Conservation (phyloP, 768 basidiomycete genomes). For the Kwoniella pini region DNA sequence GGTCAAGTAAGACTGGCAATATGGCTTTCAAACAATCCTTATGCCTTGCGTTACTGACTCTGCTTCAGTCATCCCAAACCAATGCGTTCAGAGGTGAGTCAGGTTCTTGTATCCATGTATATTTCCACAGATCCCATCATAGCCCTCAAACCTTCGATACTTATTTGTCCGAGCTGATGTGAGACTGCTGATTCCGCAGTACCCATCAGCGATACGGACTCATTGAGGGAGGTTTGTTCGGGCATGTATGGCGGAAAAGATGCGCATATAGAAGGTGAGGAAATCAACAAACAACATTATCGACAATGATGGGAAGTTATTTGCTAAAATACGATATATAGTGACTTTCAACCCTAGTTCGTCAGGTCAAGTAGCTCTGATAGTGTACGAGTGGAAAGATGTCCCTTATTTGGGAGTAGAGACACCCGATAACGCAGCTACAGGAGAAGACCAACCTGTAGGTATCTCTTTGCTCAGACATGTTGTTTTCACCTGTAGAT, state of each 20-base stretch:
- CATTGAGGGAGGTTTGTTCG: slow-evolving; percentile 85
- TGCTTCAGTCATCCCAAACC: neutral
- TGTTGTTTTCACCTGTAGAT: slow-evolving; percentile 28
- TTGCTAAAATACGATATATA: slow-evolving; percentile 28
- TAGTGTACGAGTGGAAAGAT: slow-evolving; percentile 95
- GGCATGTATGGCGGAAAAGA: slow-evolving; percentile 85
- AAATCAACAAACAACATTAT: no score
- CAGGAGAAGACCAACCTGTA: slow-evolving; percentile 43
- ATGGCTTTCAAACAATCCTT: neutral
- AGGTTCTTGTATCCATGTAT: neutral
- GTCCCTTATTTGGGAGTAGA: slow-evolving; percentile 71
- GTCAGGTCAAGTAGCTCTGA: slow-evolving; percentile 85
- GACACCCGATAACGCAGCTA: slow-evolving; percentile 44
- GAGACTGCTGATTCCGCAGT: slow-evolving; percentile 25
- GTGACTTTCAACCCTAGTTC: slow-evolving; percentile 76
- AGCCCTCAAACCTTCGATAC: neutral
- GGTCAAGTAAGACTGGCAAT: neutral
- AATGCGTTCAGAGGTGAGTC: slow-evolving; percentile 21
- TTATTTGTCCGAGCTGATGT: neutral
- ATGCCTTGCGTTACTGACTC: neutral
- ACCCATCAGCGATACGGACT: slow-evolving; percentile 70
- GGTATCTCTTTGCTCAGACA: neutral
- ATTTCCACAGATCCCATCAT: no score
- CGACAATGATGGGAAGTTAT: no score
- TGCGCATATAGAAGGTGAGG: slow-evolving; percentile 66